phyloP scores from a whole-genome alignment of 352 stramenopile genomes.

The Thraustochytrium striatum region DNA sequence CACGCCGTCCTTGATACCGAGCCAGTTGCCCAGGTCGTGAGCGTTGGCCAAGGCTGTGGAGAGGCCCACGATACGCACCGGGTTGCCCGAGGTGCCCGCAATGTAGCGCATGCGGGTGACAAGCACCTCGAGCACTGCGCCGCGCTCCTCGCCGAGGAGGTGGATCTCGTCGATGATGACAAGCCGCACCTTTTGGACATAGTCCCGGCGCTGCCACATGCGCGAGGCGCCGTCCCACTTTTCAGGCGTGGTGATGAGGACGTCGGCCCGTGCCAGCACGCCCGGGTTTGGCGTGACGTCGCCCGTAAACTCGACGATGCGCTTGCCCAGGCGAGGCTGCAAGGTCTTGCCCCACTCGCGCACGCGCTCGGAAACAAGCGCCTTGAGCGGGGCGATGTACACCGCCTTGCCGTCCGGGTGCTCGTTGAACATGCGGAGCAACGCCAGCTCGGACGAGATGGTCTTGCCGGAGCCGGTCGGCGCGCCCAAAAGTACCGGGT shows the following conservation, averaged over 20 bases:
- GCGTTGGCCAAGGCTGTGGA: slow-evolving; percentile 98
- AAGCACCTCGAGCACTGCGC: slow-evolving; percentile 95
- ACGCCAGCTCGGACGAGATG: slow-evolving; percentile 94
- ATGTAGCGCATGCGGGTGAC: slow-evolving; percentile 85
- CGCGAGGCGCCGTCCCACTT: slow-evolving; percentile 99
- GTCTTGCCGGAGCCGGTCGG: slow-evolving; percentile 99
- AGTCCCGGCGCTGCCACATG: slow-evolving; percentile 93
- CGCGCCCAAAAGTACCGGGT: slow-evolving; percentile 95
- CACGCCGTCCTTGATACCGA: slow-evolving; percentile 92
- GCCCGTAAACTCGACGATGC: slow-evolving; percentile 93
- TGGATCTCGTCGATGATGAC: slow-evolving; percentile 99
- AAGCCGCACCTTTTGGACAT: slow-evolving; percentile 94
- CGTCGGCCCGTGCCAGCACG: slow-evolving; percentile 86
- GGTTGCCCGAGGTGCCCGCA: slow-evolving; percentile 83
- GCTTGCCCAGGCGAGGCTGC: slow-evolving; percentile 78
- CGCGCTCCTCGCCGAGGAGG: slow-evolving; percentile 95
- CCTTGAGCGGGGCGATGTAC: slow-evolving; percentile 99
- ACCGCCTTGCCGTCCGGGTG: slow-evolving; percentile 89
- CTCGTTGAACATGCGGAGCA: slow-evolving; percentile 95
- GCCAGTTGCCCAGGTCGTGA: slow-evolving; percentile 95
- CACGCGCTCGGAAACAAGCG: slow-evolving; percentile 98
- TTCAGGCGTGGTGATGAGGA: slow-evolving; percentile 99
- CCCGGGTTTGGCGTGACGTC: slow-evolving; percentile 77
- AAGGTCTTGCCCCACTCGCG: slow-evolving; percentile 91
- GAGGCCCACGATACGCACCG: slow-evolving; percentile 95